These are phyloP conservation scores for Spirogloea muscicola DNA, from an alignment of 139 green algal genomes.

Conservation along the genomic window DNA sequence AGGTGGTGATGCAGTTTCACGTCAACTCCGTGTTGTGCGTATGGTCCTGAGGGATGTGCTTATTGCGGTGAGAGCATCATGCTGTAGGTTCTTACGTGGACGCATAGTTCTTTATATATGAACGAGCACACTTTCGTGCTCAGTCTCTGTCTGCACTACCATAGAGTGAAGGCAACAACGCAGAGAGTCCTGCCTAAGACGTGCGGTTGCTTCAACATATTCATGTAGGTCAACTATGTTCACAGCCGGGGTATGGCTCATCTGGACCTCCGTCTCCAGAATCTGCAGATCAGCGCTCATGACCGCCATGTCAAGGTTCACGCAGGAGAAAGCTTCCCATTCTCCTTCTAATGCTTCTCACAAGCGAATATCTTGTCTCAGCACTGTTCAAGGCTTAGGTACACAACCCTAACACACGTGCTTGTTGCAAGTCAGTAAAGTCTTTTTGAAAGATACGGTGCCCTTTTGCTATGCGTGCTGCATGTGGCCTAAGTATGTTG, in stretches of 20 bases:
- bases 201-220: too few species aligned
- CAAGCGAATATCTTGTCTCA: not conserved
- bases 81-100: too few species aligned
- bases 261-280: slow-evolving; percentile 18
- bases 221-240: slow-evolving; percentile 28
- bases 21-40: slow-evolving; percentile 12
- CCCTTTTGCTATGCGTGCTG: not conserved
- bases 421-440: not conserved
- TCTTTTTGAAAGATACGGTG: not conserved
- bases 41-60: slow-evolving; percentile 32
- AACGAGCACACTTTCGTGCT: too few species aligned
- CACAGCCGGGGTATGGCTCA: slow-evolving; percentile 29
- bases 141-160: too few species aligned
- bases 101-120: too few species aligned
- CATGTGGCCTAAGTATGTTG: not conserved
- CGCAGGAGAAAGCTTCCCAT: not conserved
- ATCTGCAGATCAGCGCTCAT: slow-evolving; percentile 20
- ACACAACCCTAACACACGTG: too few species aligned
- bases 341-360: not conserved
- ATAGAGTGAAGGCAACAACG: too few species aligned
- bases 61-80: slow-evolving; percentile 33
- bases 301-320: slow-evolving; percentile 31
- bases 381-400: not conserved
- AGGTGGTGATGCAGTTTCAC: slow-evolving; percentile 10
- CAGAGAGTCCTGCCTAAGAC: too few species aligned